These are phyloP conservation scores for Crithidia fasciculata DNA, from an alignment of 208 protist genomes.

Conservation along the genomic window DNA sequence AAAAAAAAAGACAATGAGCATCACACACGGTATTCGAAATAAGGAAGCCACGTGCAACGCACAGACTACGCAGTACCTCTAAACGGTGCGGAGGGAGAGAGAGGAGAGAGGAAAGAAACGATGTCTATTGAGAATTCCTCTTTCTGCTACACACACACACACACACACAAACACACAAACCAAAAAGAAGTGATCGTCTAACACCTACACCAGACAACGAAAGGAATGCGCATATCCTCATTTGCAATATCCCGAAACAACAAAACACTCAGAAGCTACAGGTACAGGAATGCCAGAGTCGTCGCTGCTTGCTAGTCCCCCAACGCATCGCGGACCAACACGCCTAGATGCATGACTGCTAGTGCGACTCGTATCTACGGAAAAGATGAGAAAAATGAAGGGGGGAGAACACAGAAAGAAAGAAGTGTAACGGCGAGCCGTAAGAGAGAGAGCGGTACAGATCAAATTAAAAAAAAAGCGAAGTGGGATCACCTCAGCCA, in stretches of 20 bases:
- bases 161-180: not conserved
- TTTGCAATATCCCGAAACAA: too few relatives aligned
- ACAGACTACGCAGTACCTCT: too few relatives aligned
- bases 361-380: not conserved
- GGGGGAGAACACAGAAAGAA: conserved; percentile 5
- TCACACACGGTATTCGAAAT: too few relatives aligned
- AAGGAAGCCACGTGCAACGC: too few relatives aligned
- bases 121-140: not conserved
- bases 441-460: conserved; percentile 18
- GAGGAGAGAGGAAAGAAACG: not conserved
- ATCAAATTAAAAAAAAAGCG: conserved; percentile 21
- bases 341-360: too few relatives aligned
- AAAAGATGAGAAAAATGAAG: conserved; percentile 1
- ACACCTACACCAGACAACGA: too few relatives aligned
- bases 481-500: not conserved
- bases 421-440: not conserved
- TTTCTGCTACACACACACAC: too few relatives aligned
- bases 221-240: too few relatives aligned
- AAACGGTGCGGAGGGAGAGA: not conserved
- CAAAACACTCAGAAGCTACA: too few relatives aligned
- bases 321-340: too few relatives aligned
- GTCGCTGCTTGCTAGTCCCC: too few relatives aligned
- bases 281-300: too few relatives aligned
- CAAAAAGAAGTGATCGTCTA: not conserved
- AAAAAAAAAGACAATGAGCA: not conserved